A percentile compares a stretch with the other conserved stretches of the same genome.
These are phyloP conservation scores for Carex myosuroides DNA, from an alignment of 176 grass and related monocot species.

Conservation along the genomic window DNA sequence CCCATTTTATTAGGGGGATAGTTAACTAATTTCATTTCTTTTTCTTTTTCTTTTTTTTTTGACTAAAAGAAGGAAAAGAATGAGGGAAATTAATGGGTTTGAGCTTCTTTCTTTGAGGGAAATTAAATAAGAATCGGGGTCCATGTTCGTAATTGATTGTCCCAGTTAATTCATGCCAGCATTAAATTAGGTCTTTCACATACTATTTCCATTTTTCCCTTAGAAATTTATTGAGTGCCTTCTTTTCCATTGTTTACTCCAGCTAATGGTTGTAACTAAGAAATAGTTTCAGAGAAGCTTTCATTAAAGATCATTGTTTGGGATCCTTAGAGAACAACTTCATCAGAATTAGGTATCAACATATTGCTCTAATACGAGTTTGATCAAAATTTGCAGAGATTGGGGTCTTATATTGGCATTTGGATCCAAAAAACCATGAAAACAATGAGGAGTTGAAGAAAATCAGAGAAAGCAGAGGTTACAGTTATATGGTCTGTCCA, in stretches of 20 bases:
- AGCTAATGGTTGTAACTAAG: neutral
- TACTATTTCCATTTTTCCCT: neutral
- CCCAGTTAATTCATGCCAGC: neutral
- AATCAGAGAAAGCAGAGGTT: conserved; percentile 75
- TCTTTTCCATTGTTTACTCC: neutral
- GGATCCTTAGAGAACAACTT: neutral
- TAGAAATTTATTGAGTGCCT: neutral
- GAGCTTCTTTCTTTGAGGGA: neutral
- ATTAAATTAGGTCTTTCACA: neutral
- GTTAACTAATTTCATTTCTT: neutral
- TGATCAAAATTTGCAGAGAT: conserved; percentile 48
- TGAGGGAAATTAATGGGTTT: neutral
- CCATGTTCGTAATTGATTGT: neutral
- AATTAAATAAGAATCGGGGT: neutral
- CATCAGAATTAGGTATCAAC: neutral
- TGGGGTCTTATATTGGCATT: conserved; percentile 72
- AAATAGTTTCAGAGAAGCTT: neutral
- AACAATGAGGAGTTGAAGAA: conserved; percentile 57
- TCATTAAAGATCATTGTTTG: neutral
- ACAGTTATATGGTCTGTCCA: conserved; percentile 68
- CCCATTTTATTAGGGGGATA: neutral
- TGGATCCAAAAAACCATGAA: conserved; percentile 67
- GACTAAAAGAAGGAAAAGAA: too few species aligned
- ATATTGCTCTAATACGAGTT: neutral
- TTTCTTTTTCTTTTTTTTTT: neutral